Base-by-base conservation (phyloP, 1,284 basidiomycete species). In the Xerocomus cyaneibrunnescens region DNA sequence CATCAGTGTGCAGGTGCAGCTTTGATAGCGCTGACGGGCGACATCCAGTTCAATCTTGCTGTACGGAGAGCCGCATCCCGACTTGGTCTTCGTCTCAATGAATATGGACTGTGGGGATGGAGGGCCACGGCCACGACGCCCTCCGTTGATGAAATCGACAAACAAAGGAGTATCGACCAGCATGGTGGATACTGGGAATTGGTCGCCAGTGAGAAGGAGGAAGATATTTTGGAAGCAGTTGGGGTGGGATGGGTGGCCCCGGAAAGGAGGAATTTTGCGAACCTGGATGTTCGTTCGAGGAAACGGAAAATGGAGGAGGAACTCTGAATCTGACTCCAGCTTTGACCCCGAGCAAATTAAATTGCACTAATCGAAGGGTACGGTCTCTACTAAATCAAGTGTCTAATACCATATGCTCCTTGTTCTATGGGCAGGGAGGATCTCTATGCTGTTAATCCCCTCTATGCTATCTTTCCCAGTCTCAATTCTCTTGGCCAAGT, bases 391-490 rank as follows among this genome's bases (percentile, higher is more conserved):
- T 32, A 31, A 52, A 19, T 25, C 8, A 30, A 30, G 21, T 49
- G 45, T 42, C 73, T 70, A 93, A 69, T 92, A 92, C 87, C 88
- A 92, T 39, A 89, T 86, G 61, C 87, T 88, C 67, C 90, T 76
- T 19, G 87, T 92, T 48, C 87, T 78, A 65, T 93, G 89, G 23
- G 82, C 79, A 27, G 89, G 87, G 13, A 86, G 70, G 52, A 86
- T 75, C 48, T 78, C 74, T n/a, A 69, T 71, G 3, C 83, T 85
- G 51, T 78, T 67, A 7, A 85, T 72, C 0, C 79, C 81, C 21
- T 82, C 76, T 6, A 87, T 72, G 57, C 64, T 71, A 45, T 84
- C 80, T 44, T 79, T 72, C 12, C 81, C 83, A 31, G 57, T 69
- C 67, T 91, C 88, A 7, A 91, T 72, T 53, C 77, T 77, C 71